These are phyloP conservation scores for Eimeria maxima DNA, from an alignment of 169 alveolate species.

Conservation along the genomic window DNA sequence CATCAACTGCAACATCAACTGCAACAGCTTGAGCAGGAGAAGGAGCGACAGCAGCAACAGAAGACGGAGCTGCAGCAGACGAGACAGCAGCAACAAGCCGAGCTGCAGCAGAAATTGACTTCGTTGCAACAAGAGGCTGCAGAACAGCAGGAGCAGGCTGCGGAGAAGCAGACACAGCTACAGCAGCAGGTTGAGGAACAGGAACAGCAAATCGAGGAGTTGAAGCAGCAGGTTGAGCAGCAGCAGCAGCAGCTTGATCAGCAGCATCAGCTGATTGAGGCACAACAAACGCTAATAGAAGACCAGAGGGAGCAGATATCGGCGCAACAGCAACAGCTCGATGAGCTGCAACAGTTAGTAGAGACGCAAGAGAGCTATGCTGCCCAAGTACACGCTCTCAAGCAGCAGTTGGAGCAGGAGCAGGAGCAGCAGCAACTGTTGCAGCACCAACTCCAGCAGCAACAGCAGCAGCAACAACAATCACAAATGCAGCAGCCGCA, in stretches of 20 bases:
- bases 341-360: conserved; percentile 24
- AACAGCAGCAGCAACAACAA: conserved; percentile 13
- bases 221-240: conserved; percentile 43
- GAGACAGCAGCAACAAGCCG: conserved; percentile 33
- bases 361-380: conserved; percentile 43
- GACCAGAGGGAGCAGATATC: conserved; percentile 46
- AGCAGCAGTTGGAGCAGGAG: conserved; percentile 55
- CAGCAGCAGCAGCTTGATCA: conserved; percentile 45
- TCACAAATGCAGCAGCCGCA: conserved; percentile 17
- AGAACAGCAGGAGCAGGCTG: conserved; percentile 60
- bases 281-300: not conserved
- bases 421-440: conserved; percentile 19
- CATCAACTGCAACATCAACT: conserved; percentile 61
- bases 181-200: conserved; percentile 39
- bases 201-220: conserved; percentile 31
- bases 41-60: conserved; percentile 49
- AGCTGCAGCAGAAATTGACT: conserved; percentile 14
- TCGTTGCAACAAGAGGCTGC: conserved; percentile 23
- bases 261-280: conserved; percentile 60
- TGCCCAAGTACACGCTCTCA: conserved; percentile 8
- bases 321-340: conserved; percentile 54
- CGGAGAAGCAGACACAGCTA: conserved; percentile 16
- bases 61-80: conserved; percentile 30
- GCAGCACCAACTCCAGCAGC: conserved; percentile 19
- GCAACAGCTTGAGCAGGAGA: conserved; percentile 31